Evolutionary conservation across 768 basidiomycete genomes (phyloP).

Genomic region (Tubosaeta sp.): DNA sequence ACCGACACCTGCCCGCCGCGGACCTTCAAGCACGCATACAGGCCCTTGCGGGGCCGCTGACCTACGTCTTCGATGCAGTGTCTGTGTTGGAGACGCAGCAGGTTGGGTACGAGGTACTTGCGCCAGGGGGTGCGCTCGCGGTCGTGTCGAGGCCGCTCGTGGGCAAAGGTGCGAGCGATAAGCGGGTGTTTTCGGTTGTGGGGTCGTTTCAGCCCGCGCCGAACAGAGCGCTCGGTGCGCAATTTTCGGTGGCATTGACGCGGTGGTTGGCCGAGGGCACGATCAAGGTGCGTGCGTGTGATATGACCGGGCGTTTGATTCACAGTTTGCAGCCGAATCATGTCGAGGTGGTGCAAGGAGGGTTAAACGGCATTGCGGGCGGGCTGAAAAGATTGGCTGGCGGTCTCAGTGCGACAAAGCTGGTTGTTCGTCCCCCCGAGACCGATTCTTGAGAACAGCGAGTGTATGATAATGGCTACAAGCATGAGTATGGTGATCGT

Average conservation of each 20-base stretch:
- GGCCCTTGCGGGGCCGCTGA: not conserved
- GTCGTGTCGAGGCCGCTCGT: constrained; percentile 5
- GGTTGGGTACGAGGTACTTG: constrained; percentile 27
- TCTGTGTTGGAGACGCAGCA: constrained; percentile 31
- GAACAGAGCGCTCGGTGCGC: constrained; percentile 8
- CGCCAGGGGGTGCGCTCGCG: constrained; percentile 27
- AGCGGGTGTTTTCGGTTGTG: constrained; percentile 1
- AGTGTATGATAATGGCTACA: not conserved
- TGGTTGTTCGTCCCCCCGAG: constrained; percentile 29
- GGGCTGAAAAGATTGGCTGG: constrained; percentile 30
- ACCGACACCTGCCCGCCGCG: constrained; percentile 9
- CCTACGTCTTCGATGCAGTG: constrained; percentile 26
- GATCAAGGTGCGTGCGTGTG: constrained; percentile 14
- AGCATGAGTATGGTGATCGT: not conserved
- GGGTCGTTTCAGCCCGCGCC: constrained; percentile 6
- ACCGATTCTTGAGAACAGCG: not conserved
- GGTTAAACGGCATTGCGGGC: constrained; percentile 30
- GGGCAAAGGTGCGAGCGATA: not conserved
- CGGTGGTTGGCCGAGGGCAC: constrained; percentile 16
- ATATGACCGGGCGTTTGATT: not conserved
- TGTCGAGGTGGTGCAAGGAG: constrained; percentile 35
- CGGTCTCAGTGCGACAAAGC: constrained; percentile 37
- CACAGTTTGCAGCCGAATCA: constrained; percentile 28
- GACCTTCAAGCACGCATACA: constrained; percentile 5
- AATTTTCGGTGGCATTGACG: constrained; percentile 13